Evolutionary conservation across 169 alveolate species (phyloP).

Genomic region (Plasmodium chabaudi): DNA sequence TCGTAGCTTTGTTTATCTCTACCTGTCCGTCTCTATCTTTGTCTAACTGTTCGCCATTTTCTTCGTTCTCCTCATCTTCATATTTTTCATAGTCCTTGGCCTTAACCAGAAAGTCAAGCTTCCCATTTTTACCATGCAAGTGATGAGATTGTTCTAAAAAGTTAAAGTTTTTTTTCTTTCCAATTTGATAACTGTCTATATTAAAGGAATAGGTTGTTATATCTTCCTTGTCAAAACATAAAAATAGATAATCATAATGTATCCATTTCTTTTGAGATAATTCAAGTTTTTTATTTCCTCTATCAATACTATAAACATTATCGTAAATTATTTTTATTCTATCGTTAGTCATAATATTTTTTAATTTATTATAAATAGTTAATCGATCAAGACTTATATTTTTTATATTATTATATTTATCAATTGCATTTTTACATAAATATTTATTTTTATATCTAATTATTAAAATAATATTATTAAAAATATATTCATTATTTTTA

Average conservation of each 20-base stretch:
- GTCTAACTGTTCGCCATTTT: no score
- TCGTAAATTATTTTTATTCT: slow-evolving; percentile 52
- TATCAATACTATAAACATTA: slow-evolving; percentile 47
- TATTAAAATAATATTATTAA: slow-evolving; percentile 40
- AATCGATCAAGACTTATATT: slow-evolving; percentile 24
- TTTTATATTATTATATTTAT: slow-evolving; percentile 16
- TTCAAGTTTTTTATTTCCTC: slow-evolving; percentile 40
- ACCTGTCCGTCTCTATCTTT: no score
- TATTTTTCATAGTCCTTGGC: slow-evolving; percentile 56
- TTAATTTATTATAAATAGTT: slow-evolving; percentile 19
- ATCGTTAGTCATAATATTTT: slow-evolving; percentile 19
- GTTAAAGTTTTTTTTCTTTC: slow-evolving; percentile 59
- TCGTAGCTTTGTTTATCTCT: neutral
- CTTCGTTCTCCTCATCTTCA: neutral
- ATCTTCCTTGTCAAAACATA: slow-evolving; percentile 61
- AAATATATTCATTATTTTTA: slow-evolving; percentile 33
- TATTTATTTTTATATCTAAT: slow-evolving; percentile 22
- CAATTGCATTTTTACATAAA: neutral
- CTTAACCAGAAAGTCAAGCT: slow-evolving; percentile 33
- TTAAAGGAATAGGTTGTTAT: slow-evolving; percentile 49
- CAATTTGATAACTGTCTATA: slow-evolving; percentile 35
- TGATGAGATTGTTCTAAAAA: slow-evolving; percentile 20
- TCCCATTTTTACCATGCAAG: neutral
- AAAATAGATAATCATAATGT: slow-evolving; percentile 44
- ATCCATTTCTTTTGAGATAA: slow-evolving; percentile 13